Percentiles rank a stretch among this genome's conserved stretches.
Conservation (phyloP, 257 asterid species). For the Cinchona pubescens region DNA sequence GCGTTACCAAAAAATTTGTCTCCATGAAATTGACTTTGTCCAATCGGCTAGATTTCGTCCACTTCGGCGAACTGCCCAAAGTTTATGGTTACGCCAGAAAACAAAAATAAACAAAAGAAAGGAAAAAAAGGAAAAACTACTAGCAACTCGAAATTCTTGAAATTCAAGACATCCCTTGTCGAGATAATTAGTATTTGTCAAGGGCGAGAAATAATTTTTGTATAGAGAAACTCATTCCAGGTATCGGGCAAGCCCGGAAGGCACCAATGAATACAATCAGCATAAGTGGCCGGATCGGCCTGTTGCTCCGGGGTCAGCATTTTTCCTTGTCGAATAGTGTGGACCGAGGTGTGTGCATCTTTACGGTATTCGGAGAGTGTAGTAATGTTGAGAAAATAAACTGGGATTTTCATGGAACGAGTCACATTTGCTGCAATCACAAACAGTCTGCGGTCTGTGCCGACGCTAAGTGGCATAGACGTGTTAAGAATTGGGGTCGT, state of each 20-base stretch:
- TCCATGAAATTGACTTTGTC: background rate
- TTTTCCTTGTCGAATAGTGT: slow-evolving; percentile 69
- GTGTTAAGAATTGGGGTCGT: slow-evolving; percentile 59
- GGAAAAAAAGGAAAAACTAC: background rate
- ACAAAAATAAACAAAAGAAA: background rate
- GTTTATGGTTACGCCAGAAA: no score
- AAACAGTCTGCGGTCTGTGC: slow-evolving; percentile 53
- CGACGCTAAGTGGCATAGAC: slow-evolving; percentile 56
- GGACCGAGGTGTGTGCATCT: slow-evolving; percentile 79
- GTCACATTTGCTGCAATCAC: slow-evolving; percentile 55
- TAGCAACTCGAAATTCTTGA: background rate
- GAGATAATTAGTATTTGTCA: slow-evolving; percentile 8
- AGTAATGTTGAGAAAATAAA: slow-evolving; percentile 55
- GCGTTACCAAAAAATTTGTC: background rate
- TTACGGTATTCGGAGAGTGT: slow-evolving; percentile 68
- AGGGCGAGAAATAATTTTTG: slow-evolving; percentile 32
- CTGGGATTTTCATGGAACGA: slow-evolving; percentile 39
- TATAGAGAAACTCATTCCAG: slow-evolving; percentile 64
- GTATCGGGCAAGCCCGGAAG: slow-evolving; percentile 78
- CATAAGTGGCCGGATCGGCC: slow-evolving; percentile 56
- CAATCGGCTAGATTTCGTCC: slow-evolving; percentile 7
- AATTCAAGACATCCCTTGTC: background rate
- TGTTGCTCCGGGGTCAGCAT: slow-evolving; percentile 57
- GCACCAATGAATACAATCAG: slow-evolving; percentile 88
- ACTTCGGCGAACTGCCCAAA: slow-evolving; percentile 3